phyloP scores from a whole-genome alignment of 1,284 basidiomycete genomes.

The Puccinia triticina region DNA sequence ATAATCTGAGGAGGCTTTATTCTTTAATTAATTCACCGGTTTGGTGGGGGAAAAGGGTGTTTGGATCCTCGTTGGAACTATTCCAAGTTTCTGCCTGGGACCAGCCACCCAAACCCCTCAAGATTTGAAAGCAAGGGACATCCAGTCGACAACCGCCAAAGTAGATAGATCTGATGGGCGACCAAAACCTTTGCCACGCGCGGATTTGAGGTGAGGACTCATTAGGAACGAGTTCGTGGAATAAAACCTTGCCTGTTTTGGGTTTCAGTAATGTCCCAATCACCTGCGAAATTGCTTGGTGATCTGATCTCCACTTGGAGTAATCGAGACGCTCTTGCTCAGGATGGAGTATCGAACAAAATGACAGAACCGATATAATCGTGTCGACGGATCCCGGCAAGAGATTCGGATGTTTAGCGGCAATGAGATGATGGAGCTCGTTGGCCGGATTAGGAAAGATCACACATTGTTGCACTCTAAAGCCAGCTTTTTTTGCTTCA shows the following conservation, averaged over 20 bases:
- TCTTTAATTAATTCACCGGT: not conserved
- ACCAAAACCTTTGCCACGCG: not conserved
- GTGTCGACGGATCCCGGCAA: not conserved
- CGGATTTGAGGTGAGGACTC: not conserved
- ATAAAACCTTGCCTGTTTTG: constrained; percentile 1
- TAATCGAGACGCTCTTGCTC: not conserved
- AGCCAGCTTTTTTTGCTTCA: constrained; percentile 16
- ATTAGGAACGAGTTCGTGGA: constrained; percentile 6
- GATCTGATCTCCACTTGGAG: not conserved
- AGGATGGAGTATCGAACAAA: not conserved
- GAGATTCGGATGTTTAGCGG: not conserved
- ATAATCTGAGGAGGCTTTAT: not conserved
- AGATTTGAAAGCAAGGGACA: constrained; percentile 1
- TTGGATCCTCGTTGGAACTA: not conserved
- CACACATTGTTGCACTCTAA: not conserved
- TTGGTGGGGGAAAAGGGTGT: constrained; percentile 13
- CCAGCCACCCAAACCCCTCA: not conserved
- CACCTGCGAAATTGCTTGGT: not conserved
- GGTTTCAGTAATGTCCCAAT: not conserved
- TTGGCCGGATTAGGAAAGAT: not conserved
- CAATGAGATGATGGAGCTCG: not conserved
- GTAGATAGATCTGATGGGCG: not conserved
- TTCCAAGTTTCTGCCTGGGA: not conserved
- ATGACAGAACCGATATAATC: not conserved
- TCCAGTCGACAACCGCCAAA: constrained; percentile 20